phyloP scores from a whole-genome alignment of 331 rosid species.

The Pyracantha coccinea region DNA sequence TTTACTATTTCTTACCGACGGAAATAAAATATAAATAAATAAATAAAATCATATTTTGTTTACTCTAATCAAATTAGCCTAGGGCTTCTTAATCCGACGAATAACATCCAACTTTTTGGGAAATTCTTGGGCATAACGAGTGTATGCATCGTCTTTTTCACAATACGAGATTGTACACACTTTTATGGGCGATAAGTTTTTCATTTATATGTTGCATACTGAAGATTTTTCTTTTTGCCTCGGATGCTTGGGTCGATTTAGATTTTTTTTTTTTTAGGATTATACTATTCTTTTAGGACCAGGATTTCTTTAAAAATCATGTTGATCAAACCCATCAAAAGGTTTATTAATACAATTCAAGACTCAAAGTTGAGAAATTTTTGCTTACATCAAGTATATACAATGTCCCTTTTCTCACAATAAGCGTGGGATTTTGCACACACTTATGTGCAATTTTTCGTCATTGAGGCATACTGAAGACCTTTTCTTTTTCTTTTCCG shows the following conservation, averaged over 20 bases:
- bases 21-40: not conserved
- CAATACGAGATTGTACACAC: not conserved
- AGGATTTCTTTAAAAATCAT: not conserved
- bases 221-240: not conserved
- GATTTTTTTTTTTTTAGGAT: not conserved
- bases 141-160: not conserved
- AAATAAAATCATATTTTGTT: not conserved
- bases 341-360: not conserved
- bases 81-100: not conserved
- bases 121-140: not conserved
- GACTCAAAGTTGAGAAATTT: no score
- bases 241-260: not conserved
- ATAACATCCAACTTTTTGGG: not conserved
- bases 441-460: no score
- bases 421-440: no score
- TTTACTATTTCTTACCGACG: not conserved
- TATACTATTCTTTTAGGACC: not conserved
- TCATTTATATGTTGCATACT: not conserved
- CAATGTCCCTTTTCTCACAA: not conserved
- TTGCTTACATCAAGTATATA: no score
- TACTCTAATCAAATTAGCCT: not conserved
- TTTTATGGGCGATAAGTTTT: not conserved
- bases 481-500: not conserved
- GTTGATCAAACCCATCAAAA: no score
- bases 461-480: no score